phyloP scores from a whole-genome alignment of 371 early-diverging fungal species.

The Syncephalastrum monosporum region DNA sequence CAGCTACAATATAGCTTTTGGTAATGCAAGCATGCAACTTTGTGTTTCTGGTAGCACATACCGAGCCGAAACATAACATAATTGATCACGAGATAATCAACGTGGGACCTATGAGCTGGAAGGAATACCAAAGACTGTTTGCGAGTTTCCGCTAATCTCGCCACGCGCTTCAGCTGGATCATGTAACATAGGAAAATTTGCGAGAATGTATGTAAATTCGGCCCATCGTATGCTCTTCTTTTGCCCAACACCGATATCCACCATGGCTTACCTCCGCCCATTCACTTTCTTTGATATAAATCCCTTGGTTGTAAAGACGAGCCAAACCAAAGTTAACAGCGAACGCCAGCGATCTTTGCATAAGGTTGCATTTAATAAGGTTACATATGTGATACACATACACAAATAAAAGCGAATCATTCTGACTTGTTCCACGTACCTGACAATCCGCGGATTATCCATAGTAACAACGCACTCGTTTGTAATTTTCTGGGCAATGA shows the following conservation, averaged over 20 bases:
- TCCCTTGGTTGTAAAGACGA: conserved; percentile 79
- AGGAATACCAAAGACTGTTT: conserved; percentile 73
- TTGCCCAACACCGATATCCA: not conserved
- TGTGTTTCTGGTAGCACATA: not conserved
- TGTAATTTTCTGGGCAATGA: conserved; percentile 54
- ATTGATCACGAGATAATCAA: conserved; percentile 81
- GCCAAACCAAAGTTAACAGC: conserved; percentile 69
- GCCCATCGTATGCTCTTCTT: not conserved
- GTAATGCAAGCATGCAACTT: too few species aligned
- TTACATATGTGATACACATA: not conserved
- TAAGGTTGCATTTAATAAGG: not conserved
- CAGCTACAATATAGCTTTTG: not conserved
- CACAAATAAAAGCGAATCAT: not conserved
- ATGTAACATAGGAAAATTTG: not conserved
- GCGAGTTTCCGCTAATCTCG: conserved; percentile 58
- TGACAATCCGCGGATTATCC: conserved; percentile 56
- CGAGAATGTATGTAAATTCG: not conserved
- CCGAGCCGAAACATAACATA: conserved; percentile 84
- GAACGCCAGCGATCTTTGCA: conserved; percentile 60
- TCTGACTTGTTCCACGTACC: conserved; percentile 30
- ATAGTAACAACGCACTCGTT: conserved; percentile 66
- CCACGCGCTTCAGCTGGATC: conserved; percentile 54
- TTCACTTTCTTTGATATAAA: conserved; percentile 78
- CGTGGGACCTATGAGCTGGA: conserved; percentile 85
- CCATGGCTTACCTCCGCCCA: conserved; percentile 58